Evolutionary conservation across 768 basidiomycete genomes (phyloP).

Genomic region (Sutorius australiensis): DNA sequence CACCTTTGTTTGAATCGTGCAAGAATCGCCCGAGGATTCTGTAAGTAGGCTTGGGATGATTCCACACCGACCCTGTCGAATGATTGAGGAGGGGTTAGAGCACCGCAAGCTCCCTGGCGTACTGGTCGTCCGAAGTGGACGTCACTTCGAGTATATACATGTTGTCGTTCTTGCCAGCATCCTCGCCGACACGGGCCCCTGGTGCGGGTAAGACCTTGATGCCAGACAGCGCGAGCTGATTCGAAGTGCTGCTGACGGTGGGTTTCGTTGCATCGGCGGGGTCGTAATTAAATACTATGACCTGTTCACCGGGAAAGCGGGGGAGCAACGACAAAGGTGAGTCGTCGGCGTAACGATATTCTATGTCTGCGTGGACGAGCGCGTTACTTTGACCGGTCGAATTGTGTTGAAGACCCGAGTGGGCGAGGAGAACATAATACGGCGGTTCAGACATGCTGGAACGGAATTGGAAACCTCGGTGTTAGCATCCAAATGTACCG

Average conservation of each 20-base stretch:
- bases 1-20: constrained; percentile 70
- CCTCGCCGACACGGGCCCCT: constrained; percentile 57
- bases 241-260: constrained; percentile 49
- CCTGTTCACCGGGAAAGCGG: constrained; percentile 58
- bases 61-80: constrained; percentile 16
- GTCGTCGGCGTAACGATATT: constrained; percentile 83
- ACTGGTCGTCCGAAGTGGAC: constrained; percentile 45
- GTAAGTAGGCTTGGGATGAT: constrained; percentile 26
- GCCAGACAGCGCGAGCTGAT: constrained; percentile 47
- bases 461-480: neutral
- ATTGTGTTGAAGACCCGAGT: constrained; percentile 42
- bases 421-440: constrained; percentile 66
- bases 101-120: constrained; percentile 4
- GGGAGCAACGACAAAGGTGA: constrained; percentile 63
- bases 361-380: constrained; percentile 62
- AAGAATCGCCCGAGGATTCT: constrained; percentile 48
- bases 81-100: neutral
- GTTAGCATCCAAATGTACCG: constrained; percentile 15
- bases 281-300: constrained; percentile 70
- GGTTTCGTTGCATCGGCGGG: constrained; percentile 39
- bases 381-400: constrained; percentile 35
- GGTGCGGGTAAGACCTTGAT: constrained; percentile 71
- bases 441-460: constrained; percentile 39
- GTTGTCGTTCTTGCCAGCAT: constrained; percentile 48
- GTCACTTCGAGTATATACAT: constrained; percentile 78